Evolutionary conservation across 2,329 filamentous ascomycete species (phyloP).

Genomic region (Fusarium sp.): DNA sequence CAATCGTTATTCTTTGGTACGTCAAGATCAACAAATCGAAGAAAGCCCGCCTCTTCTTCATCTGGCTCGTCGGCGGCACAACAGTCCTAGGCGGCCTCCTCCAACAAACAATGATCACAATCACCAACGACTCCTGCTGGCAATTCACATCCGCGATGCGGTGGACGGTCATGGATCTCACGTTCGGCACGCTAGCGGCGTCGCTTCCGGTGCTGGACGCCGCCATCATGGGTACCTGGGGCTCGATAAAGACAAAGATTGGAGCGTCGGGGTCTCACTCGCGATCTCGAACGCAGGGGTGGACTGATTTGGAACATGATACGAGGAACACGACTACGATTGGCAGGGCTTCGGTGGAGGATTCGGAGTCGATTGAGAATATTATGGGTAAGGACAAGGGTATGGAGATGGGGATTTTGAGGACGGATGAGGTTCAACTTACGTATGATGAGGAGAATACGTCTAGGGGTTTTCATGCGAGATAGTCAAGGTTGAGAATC

Average conservation of each 20-base stretch:
- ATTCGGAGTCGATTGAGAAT: constrained; percentile 23
- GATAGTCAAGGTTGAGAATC: background rate
- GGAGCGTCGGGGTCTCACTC: constrained; percentile 23
- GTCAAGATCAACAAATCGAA: constrained; percentile 26
- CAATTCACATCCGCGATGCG: constrained; percentile 26
- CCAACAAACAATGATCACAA: constrained; percentile 23
- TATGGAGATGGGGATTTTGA: constrained; percentile 19
- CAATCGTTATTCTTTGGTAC: constrained; percentile 24
- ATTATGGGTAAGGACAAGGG: constrained; percentile 12
- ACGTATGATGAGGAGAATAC: constrained; percentile 1
- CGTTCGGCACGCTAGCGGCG: constrained; percentile 17
- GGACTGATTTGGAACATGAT: constrained; percentile 23
- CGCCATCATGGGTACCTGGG: constrained; percentile 31
- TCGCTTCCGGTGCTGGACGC: constrained; percentile 25
- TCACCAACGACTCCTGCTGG: constrained; percentile 29
- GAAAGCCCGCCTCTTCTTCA: constrained; percentile 26
- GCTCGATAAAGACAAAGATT: constrained; percentile 22
- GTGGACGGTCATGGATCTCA: constrained; percentile 27
- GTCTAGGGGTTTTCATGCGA: background rate
- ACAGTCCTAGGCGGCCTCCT: constrained; percentile 19
- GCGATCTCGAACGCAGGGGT: constrained; percentile 21
- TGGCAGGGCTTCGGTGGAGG: background rate
- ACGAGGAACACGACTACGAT: constrained; percentile 4
- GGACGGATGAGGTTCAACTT: constrained; percentile 21
- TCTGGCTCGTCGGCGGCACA: constrained; percentile 27